Base-by-base conservation (phyloP, 192 early-diverging fungal genomes). In the Rhizoclosmatium sp. region DNA sequence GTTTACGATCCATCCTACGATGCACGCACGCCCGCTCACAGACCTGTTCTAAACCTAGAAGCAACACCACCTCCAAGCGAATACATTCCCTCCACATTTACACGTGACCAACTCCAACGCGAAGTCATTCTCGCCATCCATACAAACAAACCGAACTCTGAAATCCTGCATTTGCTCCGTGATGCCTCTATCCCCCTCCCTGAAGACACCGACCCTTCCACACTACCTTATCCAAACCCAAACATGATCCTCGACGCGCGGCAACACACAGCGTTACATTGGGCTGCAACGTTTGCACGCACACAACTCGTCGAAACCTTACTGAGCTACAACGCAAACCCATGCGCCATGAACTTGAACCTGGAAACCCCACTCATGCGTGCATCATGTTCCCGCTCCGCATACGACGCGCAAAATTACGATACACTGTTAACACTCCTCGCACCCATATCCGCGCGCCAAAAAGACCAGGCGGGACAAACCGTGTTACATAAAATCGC, bases 321-420 rank as follows among this genome's bases (percentile, higher is more conserved):
- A 47, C 12, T 82, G 12, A 19, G n/a, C 2, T 47, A 59, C 49
- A 71, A 78, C 23, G 81, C 78, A 12, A 78, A 80, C 65, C 21
- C 71, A 46, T 48, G 40, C 31, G 54, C 59, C 9, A 23, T 66
- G 19, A 65, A 44, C 1, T 4, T 59, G 12, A n/a, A 31, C 4
- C 56, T 59, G 21, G 81, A 82, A 62, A 65, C 65, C 12, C 69
- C 81, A 39, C 78, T 82, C 23, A 79, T 82, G 77, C 66, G 81
- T 2, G 58, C 81, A 10, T 21, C 67, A 9, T 31, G 70, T 9
- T 40, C 62, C 60, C 62, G n/a, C 31, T 3, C 41, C 42, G 64
- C 56, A 41, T 82, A 56, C 47, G 21, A 71, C 2, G 66, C 80
- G 44, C 71, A 75, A 42, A 73, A 47, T 47, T 73, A 80, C 51